Evolutionary conservation across 2,329 filamentous ascomycete genomes (phyloP).

Genomic region (Paraphoma chrysanthemicola): DNA sequence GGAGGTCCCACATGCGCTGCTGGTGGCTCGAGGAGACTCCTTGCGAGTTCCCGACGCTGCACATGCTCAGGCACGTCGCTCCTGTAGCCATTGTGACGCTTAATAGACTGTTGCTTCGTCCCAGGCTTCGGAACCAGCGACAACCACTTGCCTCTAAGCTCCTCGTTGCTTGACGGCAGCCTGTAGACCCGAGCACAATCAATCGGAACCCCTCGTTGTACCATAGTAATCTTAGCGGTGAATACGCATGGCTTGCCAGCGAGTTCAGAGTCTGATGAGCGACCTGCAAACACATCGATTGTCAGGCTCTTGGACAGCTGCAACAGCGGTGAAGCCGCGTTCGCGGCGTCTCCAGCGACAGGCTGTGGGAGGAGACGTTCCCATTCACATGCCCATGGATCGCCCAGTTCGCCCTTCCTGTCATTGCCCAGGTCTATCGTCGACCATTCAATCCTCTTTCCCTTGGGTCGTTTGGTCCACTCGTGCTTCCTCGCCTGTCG

Average conservation of each 20-base stretch:
- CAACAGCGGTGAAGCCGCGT: conserved; percentile 26
- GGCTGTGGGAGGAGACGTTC: conserved; percentile 64
- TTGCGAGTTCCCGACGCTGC: conserved; percentile 31
- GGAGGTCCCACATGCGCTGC: conserved; percentile 7
- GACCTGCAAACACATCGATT: conserved; percentile 34
- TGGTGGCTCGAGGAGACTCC: conserved; percentile 29
- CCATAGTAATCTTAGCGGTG: conserved; percentile 71
- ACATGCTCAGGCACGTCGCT: conserved; percentile 28
- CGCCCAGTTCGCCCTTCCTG: conserved; percentile 81
- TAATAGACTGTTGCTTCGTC: neutral
- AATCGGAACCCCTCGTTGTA: conserved; percentile 73
- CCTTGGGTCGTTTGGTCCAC: conserved; percentile 82
- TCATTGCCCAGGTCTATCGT: conserved; percentile 75
- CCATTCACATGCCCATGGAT: conserved; percentile 85
- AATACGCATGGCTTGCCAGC: conserved; percentile 48
- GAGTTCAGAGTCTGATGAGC: conserved; percentile 1
- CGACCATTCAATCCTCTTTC: conserved; percentile 78
- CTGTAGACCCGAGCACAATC: conserved; percentile 85
- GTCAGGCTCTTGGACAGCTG: conserved; percentile 28
- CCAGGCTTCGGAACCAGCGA: conserved; percentile 57
- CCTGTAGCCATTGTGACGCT: conserved; percentile 17
- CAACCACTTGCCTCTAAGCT: conserved; percentile 76
- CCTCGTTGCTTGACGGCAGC: conserved; percentile 65
- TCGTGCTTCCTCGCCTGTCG: conserved; percentile 64
- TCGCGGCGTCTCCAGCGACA: conserved; percentile 1